Evolutionary conservation across 2,329 filamentous ascomycete species (phyloP).

Genomic region (Aspergillus nomiae): DNA sequence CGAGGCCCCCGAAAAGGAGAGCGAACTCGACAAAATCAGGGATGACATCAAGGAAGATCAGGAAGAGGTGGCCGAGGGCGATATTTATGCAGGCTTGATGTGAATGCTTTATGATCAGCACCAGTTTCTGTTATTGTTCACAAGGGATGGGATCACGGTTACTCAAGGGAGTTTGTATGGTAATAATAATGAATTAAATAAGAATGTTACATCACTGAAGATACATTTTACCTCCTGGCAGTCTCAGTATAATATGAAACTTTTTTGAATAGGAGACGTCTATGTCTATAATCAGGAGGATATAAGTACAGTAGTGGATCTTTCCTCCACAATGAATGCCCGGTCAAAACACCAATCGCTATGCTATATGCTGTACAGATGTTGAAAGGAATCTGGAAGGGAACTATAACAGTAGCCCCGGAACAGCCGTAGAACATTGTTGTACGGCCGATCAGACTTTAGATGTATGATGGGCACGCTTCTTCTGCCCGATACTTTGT

Average conservation of each 20-base stretch:
- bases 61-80: not conserved
- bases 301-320: not conserved
- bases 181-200: not conserved
- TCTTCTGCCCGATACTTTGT: constrained; percentile 28
- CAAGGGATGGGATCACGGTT: not conserved
- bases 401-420: not conserved
- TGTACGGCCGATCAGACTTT: not conserved
- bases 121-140: not conserved
- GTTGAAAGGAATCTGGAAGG: not conserved
- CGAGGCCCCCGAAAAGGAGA: not conserved
- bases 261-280: not conserved
- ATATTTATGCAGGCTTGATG: not conserved
- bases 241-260: not conserved
- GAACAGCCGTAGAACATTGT: not conserved
- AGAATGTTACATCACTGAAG: not conserved
- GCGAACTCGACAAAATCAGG: not conserved
- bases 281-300: not conserved
- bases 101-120: not conserved
- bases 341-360: constrained; percentile 20
- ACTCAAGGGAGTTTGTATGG: not conserved
- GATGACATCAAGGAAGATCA: not conserved
- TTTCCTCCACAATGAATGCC: not conserved
- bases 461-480: constrained; percentile 18
- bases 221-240: not conserved
- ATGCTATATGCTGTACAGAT: constrained; percentile 17